phyloP scores from a whole-genome alignment of 768 basidiomycete genomes.

The Termitomyces sp. region DNA sequence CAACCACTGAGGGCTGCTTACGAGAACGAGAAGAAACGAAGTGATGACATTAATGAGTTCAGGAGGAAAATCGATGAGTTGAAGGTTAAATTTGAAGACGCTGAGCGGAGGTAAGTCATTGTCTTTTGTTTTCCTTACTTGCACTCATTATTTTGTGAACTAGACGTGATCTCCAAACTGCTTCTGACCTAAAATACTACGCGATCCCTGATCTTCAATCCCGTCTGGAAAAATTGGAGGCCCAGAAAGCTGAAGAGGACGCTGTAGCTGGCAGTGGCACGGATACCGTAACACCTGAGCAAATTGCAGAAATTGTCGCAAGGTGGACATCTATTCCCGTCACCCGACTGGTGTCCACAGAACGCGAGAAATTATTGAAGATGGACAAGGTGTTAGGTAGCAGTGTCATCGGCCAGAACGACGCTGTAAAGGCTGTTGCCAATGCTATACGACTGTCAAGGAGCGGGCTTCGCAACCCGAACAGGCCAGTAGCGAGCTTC shows the following conservation, averaged over 20 bases:
- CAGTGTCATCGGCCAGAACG: conserved; percentile 84
- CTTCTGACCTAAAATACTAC: conserved; percentile 87
- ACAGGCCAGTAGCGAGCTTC: conserved; percentile 89
- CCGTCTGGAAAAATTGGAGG: conserved; percentile 66
- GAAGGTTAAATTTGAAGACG: conserved; percentile 88
- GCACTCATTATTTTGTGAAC: conserved; percentile 11
- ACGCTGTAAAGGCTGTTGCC: conserved; percentile 88
- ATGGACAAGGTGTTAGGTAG: conserved; percentile 82
- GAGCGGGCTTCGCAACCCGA: conserved; percentile 87
- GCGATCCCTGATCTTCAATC: conserved; percentile 84
- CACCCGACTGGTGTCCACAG: conserved; percentile 78
- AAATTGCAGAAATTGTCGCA: conserved; percentile 91
- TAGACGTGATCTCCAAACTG: conserved; percentile 68
- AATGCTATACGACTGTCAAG: conserved; percentile 92
- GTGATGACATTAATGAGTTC: conserved; percentile 73
- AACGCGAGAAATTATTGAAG: conserved; percentile 81
- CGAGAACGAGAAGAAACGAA: conserved; percentile 79
- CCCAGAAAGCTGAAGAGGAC: conserved; percentile 68
- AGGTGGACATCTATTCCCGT: conserved; percentile 94
- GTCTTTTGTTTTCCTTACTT: neutral
- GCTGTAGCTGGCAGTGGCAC: conserved; percentile 48
- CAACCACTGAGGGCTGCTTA: conserved; percentile 80
- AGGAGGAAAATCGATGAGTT: conserved; percentile 87
- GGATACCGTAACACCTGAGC: conserved; percentile 78
- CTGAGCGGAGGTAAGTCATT: conserved; percentile 68